Percentiles rank a stretch among this genome's conserved stretches.
These are phyloP conservation scores for Aphanomyces invadans DNA, from an alignment of 352 stramenopile genomes.

Conservation along the genomic window DNA sequence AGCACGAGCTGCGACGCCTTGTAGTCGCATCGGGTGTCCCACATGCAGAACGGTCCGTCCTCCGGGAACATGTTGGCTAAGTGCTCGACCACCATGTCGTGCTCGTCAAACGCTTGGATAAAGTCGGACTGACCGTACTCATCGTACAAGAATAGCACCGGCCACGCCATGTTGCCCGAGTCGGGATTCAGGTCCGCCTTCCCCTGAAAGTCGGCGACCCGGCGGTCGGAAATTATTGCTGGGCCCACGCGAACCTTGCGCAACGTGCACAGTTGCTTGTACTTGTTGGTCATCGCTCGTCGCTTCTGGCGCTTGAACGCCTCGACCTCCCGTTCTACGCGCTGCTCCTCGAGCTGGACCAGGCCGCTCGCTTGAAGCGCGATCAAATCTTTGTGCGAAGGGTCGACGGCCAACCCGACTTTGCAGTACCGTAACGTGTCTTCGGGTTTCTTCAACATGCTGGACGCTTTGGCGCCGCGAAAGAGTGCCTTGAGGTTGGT, in stretches of 20 bases:
- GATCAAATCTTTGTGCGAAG: conserved; percentile 68
- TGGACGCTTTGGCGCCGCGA: conserved; percentile 72
- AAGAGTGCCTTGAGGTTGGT: conserved; percentile 81
- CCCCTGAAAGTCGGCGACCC: conserved; percentile 72
- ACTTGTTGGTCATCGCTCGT: conserved; percentile 62
- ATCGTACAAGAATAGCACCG: conserved; percentile 78
- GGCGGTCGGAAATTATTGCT: conserved; percentile 68
- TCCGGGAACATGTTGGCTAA: conserved; percentile 86
- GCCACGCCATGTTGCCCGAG: conserved; percentile 61
- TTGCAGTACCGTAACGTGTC: conserved; percentile 77
- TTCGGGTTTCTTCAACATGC: conserved; percentile 63
- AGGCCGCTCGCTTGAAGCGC: conserved; percentile 56
- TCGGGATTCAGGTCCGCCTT: conserved; percentile 66
- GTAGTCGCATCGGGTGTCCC: conserved; percentile 64
- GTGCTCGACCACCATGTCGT: conserved; percentile 77
- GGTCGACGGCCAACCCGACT: conserved; percentile 65
- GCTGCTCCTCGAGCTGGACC: conserved; percentile 45
- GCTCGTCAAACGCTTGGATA: conserved; percentile 68
- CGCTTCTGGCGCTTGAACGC: conserved; percentile 62
- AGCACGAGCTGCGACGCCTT: conserved; percentile 66
- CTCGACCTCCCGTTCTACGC: conserved; percentile 48
- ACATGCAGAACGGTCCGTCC: conserved; percentile 72
- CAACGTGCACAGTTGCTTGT: conserved; percentile 58
- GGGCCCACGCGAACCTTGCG: conserved; percentile 61
- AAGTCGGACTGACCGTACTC: conserved; percentile 81